Evolutionary conservation across 2,329 filamentous ascomycete species (phyloP).

Genomic region (Fusarium annulatum): DNA sequence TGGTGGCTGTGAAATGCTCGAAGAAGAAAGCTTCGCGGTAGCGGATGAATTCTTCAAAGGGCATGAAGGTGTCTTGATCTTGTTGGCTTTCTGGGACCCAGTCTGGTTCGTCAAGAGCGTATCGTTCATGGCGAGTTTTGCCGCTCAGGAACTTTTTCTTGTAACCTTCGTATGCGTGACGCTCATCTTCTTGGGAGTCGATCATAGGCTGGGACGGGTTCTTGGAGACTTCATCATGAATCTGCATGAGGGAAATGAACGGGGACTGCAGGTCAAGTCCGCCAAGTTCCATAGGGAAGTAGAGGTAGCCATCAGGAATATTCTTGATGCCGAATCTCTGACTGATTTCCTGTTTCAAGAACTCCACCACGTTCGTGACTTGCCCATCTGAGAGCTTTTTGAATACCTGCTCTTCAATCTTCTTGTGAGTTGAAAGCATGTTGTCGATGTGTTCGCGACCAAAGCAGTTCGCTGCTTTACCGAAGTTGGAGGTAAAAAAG

Average conservation of each 20-base stretch:
- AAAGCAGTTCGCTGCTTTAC: slow-evolving; percentile 62
- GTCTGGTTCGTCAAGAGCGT: slow-evolving; percentile 31
- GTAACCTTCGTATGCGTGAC: slow-evolving; percentile 48
- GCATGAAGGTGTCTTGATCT: slow-evolving; percentile 56
- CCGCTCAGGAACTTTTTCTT: slow-evolving; percentile 51
- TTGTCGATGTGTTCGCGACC: slow-evolving; percentile 63
- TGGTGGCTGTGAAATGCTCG: slow-evolving; percentile 15
- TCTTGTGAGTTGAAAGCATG: slow-evolving; percentile 62
- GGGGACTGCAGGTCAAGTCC: slow-evolving; percentile 60
- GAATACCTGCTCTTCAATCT: slow-evolving; percentile 62
- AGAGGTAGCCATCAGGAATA: slow-evolving; percentile 59
- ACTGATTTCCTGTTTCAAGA: slow-evolving; percentile 64
- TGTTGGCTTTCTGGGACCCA: slow-evolving; percentile 46
- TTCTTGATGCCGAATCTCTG: slow-evolving; percentile 61
- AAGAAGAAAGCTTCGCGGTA: slow-evolving; percentile 56
- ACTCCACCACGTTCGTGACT: slow-evolving; percentile 61
- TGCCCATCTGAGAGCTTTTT: slow-evolving; percentile 43
- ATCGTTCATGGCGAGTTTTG: slow-evolving; percentile 4
- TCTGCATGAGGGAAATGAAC: slow-evolving; percentile 56
- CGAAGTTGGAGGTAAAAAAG: slow-evolving; percentile 66
- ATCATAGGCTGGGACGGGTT: slow-evolving; percentile 48
- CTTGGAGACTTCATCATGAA: slow-evolving; percentile 49
- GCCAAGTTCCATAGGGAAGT: slow-evolving; percentile 58
- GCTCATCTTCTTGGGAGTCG: slow-evolving; percentile 50
- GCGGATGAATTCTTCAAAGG: slow-evolving; percentile 56